These are phyloP conservation scores for Penicillium antarcticum DNA, from an alignment of 495 filamentous ascomycete species.

Conservation along the genomic window DNA sequence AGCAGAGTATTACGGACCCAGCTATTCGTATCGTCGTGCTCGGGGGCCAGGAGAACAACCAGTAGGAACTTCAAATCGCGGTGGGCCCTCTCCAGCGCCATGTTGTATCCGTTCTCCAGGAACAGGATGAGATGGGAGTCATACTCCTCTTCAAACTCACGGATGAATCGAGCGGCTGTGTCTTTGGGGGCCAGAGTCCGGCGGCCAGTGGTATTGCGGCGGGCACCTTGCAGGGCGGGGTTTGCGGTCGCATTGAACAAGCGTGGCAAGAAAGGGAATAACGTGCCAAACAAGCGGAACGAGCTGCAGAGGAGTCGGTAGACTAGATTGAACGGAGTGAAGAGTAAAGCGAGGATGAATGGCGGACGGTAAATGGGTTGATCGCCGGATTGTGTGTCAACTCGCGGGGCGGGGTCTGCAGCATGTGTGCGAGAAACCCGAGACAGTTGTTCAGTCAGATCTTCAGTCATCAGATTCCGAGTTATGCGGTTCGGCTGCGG, in stretches of 20 bases:
- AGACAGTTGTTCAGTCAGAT: slow-evolving; percentile 47
- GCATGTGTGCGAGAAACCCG: slow-evolving; percentile 18
- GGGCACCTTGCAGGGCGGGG: slow-evolving; percentile 46
- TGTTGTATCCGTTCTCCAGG: slow-evolving; percentile 82
- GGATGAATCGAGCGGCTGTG: slow-evolving; percentile 80
- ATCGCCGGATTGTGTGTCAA: slow-evolving; percentile 69
- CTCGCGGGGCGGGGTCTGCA: slow-evolving; percentile 64
- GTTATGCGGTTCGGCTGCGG: slow-evolving; percentile 53
- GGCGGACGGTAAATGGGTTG: slow-evolving; percentile 64
- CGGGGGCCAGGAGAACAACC: slow-evolving; percentile 79
- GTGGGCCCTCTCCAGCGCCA: slow-evolving; percentile 84
- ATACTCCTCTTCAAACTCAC: slow-evolving; percentile 94
- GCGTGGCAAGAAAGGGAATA: slow-evolving; percentile 84
- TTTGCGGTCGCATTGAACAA: slow-evolving; percentile 52
- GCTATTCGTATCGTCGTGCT: slow-evolving; percentile 86
- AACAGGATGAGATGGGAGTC: slow-evolving; percentile 66
- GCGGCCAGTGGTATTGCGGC: slow-evolving; percentile 64
- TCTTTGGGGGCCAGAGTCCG: slow-evolving; percentile 76
- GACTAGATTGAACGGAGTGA: slow-evolving; percentile 77
- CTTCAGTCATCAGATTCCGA: slow-evolving; percentile 57
- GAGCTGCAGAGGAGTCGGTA: slow-evolving; percentile 64
- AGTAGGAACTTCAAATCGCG: slow-evolving; percentile 86
- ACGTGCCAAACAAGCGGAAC: slow-evolving; percentile 61
- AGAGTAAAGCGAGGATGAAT: slow-evolving; percentile 69
- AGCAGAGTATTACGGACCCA: slow-evolving; percentile 83